Evolutionary conservation across 768 basidiomycete genomes (phyloP), one percentile per base, ranked within the genome.

Genomic region (Podaxis sp.): DNA sequence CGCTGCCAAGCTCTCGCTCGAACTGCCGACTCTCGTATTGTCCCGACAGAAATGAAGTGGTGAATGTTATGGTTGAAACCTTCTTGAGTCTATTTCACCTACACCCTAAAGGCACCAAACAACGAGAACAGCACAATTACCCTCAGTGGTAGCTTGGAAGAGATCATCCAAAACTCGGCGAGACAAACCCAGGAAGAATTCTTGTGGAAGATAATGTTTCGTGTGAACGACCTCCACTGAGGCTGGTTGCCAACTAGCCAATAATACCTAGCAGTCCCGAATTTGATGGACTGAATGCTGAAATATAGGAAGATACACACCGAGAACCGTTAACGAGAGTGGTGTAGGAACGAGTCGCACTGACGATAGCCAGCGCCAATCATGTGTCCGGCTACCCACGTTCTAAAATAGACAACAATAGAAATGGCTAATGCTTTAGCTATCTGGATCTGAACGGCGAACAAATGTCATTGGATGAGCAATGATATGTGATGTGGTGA

Each of bases 361-460:
- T 90, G 18, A 85, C 77, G 53, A 92, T 87, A 14, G 87, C 76
- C 88, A 0, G 88, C 88, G 1, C 91, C 91, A 11, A 91, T 73
- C 67, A 86, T 80, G 69, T 76, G 74, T 57, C 70, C 65, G n/a
- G 69, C 80, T 74, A 64, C 79, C 73, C 32, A 32, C 32, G 7
- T 9, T 32, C 32, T 32, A 32, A 32, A 32, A 32, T 32, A 32
- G 32, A 9, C 7, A 9, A 32, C 32, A 32, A 32, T 32, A 9
- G 32, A 32, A 32, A 32, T 32, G 32, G 2, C 2, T 1, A 32
- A 9, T 9, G 32, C 7, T 9, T 32, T 32, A 32, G 32, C 32
- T 32, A 32, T 32, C 3, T 32, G 7, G 32, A 32, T 32, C 28
- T 32, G 32, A 32, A 32, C 32, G 9, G 2, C 9, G 1, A 32